Conservation (phyloP, 306 rosid species). For the Inga leiocalycina region DNA sequence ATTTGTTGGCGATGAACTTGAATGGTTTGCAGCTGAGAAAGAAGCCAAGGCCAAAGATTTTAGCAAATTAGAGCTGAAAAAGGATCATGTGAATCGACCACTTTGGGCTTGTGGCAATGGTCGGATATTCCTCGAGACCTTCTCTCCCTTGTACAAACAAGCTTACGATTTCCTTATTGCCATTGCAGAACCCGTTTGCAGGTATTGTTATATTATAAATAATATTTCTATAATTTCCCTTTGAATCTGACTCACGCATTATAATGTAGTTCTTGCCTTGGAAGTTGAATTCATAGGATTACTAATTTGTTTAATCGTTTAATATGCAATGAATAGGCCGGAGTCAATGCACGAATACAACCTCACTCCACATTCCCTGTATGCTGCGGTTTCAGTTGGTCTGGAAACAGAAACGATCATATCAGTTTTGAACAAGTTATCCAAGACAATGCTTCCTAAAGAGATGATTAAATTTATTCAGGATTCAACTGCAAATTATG, state of each 20-base stretch:
- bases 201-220: slow-evolving; percentile 41
- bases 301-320: background rate
- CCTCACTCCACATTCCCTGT: slow-evolving; percentile 89
- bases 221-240: background rate
- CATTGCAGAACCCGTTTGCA: slow-evolving; percentile 94
- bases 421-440: slow-evolving; percentile 77
- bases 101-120: slow-evolving; percentile 97
- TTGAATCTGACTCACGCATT: background rate
- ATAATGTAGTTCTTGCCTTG: background rate
- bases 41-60: slow-evolving; percentile 74
- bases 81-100: slow-evolving; percentile 82
- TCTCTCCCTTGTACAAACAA: slow-evolving; percentile 88
- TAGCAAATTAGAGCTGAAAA: slow-evolving; percentile 84
- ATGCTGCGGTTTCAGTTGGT: slow-evolving; percentile 97
- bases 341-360: slow-evolving; percentile 97
- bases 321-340: slow-evolving; percentile 59
- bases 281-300: slow-evolving; percentile 5
- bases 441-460: slow-evolving; percentile 94
- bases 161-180: slow-evolving; percentile 97
- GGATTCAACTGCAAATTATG: slow-evolving; percentile 88
- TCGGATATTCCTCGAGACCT: slow-evolving; percentile 91
- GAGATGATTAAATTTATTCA: slow-evolving; percentile 89
- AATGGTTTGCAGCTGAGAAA: slow-evolving; percentile 39
- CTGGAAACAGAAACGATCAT: slow-evolving; percentile 84
- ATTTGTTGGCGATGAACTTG: background rate